phyloP scores from a whole-genome alignment of 805 yeast genomes.

The Kazachstania martiniae region DNA sequence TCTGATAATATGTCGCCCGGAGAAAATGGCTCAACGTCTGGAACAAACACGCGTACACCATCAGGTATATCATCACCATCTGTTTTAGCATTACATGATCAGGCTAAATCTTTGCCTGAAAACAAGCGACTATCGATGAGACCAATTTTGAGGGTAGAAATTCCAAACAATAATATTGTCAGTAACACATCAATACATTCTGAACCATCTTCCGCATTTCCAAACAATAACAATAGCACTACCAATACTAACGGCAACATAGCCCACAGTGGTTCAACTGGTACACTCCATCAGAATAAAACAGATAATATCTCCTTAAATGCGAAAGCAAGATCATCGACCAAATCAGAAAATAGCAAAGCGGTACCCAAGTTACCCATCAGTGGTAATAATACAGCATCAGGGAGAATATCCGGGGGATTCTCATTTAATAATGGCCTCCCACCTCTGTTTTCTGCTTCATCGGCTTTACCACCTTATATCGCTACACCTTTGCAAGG shows the following conservation, averaged over 20 bases:
- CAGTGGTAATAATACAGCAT: too few relatives aligned
- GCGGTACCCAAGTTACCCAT: slow-evolving; percentile 1
- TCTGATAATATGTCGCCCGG: not conserved
- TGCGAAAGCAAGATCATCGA: too few relatives aligned
- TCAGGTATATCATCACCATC: too few relatives aligned
- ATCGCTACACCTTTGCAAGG: slow-evolving; percentile 27
- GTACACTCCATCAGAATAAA: too few relatives aligned
- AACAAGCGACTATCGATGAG: slow-evolving; percentile 25
- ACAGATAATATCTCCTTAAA: not conserved
- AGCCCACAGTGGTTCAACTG: too few relatives aligned
- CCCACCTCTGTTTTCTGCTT: slow-evolving; percentile 21
- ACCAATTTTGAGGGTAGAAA: slow-evolving; percentile 54
- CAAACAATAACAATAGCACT: slow-evolving; percentile 14
- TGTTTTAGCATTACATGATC: too few relatives aligned
- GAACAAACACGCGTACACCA: too few relatives aligned
- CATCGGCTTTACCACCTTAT: slow-evolving; percentile 25
- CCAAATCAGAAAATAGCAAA: slow-evolving; percentile 1
- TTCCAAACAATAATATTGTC: slow-evolving; percentile 38
- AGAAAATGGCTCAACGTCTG: too few relatives aligned
- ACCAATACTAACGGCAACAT: slow-evolving; percentile 4
- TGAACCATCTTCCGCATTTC: slow-evolving; percentile 29
- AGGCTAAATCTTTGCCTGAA: too few relatives aligned
- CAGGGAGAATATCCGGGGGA: too few relatives aligned
- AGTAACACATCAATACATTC: slow-evolving; percentile 19
- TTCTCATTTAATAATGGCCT: slow-evolving; percentile 11